These are phyloP conservation scores for Trematosphaeria pertusa DNA, from an alignment of 2,329 filamentous ascomycete genomes.

Conservation along the genomic window DNA sequence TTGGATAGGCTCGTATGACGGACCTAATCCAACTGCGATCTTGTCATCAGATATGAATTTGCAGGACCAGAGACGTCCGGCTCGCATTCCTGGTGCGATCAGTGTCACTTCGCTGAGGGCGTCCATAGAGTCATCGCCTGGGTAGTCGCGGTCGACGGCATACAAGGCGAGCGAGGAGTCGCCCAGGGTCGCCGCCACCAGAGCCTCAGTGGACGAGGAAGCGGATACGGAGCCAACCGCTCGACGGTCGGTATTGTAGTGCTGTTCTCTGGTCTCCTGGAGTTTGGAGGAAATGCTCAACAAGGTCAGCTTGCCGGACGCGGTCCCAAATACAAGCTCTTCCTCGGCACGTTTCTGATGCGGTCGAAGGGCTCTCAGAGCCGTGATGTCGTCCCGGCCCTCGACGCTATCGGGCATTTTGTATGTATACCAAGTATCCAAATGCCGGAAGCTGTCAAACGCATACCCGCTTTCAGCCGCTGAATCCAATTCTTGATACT, in stretches of 20 bases:
- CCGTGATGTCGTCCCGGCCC: slow-evolving; percentile 66
- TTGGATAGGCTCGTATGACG: slow-evolving; percentile 52
- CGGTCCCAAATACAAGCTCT: slow-evolving; percentile 63
- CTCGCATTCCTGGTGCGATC: slow-evolving; percentile 14
- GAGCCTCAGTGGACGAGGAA: slow-evolving; percentile 47
- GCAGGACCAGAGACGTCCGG: slow-evolving; percentile 56
- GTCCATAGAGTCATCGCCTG: slow-evolving; percentile 32
- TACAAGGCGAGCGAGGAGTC: slow-evolving; percentile 57
- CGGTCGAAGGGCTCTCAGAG: slow-evolving; percentile 60
- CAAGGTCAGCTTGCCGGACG: slow-evolving; percentile 59
- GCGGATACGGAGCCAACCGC: slow-evolving; percentile 58
- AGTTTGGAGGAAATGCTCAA: slow-evolving; percentile 27
- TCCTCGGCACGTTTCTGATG: slow-evolving; percentile 44
- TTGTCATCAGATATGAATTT: slow-evolving; percentile 59
- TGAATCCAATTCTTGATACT: slow-evolving; percentile 7
- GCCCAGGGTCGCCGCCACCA: slow-evolving; percentile 61
- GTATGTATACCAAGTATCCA: slow-evolving; percentile 59
- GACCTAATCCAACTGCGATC: slow-evolving; percentile 60
- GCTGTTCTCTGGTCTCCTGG: slow-evolving; percentile 22
- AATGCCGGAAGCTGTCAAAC: slow-evolving; percentile 42
- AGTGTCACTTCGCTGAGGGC: slow-evolving; percentile 27
- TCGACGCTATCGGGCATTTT: slow-evolving; percentile 58
- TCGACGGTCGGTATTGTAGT: slow-evolving; percentile 52
- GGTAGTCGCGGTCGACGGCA: slow-evolving; percentile 35
- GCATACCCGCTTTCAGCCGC: slow-evolving; percentile 21